phyloP scores from a whole-genome alignment of 352 stramenopile genomes.

The Phytophthora meadii region DNA sequence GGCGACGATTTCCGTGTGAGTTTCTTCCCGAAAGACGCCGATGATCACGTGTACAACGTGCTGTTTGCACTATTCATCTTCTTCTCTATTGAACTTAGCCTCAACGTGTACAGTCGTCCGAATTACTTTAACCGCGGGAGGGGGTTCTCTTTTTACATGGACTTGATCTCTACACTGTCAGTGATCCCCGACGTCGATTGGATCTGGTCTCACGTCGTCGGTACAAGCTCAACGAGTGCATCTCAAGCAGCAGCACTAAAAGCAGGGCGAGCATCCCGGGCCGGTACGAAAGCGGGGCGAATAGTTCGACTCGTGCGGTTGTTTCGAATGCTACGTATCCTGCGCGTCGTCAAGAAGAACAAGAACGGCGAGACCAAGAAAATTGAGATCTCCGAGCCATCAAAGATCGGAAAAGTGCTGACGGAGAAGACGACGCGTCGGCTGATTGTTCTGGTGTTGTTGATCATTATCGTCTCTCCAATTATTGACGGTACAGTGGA shows the following conservation, averaged over 20 bases:
- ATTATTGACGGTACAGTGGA: constrained; percentile 84
- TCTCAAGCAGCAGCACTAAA: constrained; percentile 77
- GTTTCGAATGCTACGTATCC: constrained; percentile 91
- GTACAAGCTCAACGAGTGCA: constrained; percentile 27
- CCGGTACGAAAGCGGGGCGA: constrained; percentile 87
- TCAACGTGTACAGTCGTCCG: constrained; percentile 75
- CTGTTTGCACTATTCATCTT: constrained; percentile 83
- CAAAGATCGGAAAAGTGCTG: constrained; percentile 95
- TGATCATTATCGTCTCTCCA: constrained; percentile 88
- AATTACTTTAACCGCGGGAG: constrained; percentile 82
- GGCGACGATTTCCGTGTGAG: constrained; percentile 85
- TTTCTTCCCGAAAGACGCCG: constrained; percentile 68
- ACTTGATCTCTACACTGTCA: constrained; percentile 93
- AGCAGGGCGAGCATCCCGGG: constrained; percentile 85
- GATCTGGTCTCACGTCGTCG: constrained; percentile 78
- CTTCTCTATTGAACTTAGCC: constrained; percentile 70
- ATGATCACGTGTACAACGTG: constrained; percentile 78
- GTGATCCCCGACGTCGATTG: constrained; percentile 92
- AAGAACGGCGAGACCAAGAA: constrained; percentile 63
- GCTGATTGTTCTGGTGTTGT: constrained; percentile 91
- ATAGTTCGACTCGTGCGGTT: constrained; percentile 93
- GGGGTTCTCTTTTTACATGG: constrained; percentile 93
- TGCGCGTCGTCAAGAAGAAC: constrained; percentile 86
- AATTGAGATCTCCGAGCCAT: constrained; percentile 85
- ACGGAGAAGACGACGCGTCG: constrained; percentile 94